These are phyloP conservation scores for Teunomyces aglyptinius DNA, from an alignment of 805 yeast genomes.

Conservation along the genomic window DNA sequence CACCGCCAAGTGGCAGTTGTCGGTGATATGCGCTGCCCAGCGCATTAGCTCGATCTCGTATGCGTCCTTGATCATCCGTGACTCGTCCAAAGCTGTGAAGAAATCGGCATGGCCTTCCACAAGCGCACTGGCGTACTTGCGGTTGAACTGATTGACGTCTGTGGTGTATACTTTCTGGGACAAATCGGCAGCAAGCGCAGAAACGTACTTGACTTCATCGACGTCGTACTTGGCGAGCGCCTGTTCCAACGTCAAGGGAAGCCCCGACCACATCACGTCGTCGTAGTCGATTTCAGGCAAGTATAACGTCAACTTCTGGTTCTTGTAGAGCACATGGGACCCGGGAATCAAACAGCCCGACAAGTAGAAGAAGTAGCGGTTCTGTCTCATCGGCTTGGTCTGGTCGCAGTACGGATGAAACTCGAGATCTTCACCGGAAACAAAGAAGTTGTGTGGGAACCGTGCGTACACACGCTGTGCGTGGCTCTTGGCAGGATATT, in stretches of 20 bases:
- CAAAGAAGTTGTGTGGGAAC: constrained; percentile 44
- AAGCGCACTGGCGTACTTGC: constrained; percentile 34
- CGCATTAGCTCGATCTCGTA: constrained; percentile 75
- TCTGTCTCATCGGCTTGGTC: constrained; percentile 76
- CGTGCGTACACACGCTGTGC: constrained; percentile 52
- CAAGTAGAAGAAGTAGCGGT: constrained; percentile 84
- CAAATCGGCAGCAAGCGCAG: constrained; percentile 45
- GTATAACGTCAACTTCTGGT: constrained; percentile 57
- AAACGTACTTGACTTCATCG: constrained; percentile 69
- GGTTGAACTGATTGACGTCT: constrained; percentile 50
- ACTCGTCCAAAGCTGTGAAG: constrained; percentile 76
- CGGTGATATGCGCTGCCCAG: constrained; percentile 82
- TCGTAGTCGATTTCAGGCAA: constrained; percentile 83
- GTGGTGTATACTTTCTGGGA: constrained; percentile 40
- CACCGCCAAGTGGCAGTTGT: constrained; percentile 84
- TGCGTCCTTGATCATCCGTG: constrained; percentile 80
- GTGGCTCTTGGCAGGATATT: constrained; percentile 85
- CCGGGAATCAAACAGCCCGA: constrained; percentile 84
- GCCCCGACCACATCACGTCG: constrained; percentile 95
- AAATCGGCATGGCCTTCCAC: constrained; percentile 47
- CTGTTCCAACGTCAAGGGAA: constrained; percentile 67
- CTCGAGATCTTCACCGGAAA: constrained; percentile 60
- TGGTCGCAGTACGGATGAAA: constrained; percentile 78
- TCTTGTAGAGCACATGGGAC: constrained; percentile 60
- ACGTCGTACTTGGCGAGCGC: constrained; percentile 71